Conservation (phyloP, 1,139 yeast genomes). For the Saccharomyces hybrid region DNA sequence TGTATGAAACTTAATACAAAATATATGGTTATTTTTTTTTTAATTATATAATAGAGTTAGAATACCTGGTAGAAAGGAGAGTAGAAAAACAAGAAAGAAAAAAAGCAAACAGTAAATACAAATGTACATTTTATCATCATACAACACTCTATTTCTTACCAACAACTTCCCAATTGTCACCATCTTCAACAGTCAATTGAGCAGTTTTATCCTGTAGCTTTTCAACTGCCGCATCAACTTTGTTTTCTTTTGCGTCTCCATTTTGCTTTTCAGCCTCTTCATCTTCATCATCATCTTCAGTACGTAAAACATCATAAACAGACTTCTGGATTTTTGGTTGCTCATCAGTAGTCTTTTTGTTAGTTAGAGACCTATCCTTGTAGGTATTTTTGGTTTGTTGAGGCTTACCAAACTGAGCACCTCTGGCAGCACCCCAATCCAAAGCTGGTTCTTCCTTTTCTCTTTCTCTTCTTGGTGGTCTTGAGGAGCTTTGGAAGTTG, state of each 20-base stretch:
- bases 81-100: not conserved
- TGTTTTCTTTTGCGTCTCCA: slow-evolving; percentile 14
- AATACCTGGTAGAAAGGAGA: not conserved
- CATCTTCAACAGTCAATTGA: slow-evolving; percentile 29
- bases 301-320: slow-evolving; percentile 56
- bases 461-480: slow-evolving; percentile 2
- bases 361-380: slow-evolving; percentile 19
- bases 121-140: not conserved
- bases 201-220: slow-evolving; percentile 42
- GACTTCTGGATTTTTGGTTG: slow-evolving; percentile 47
- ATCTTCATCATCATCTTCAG: slow-evolving; percentile 59
- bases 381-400: slow-evolving; percentile 16
- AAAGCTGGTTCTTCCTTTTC: slow-evolving; percentile 29
- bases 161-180: slow-evolving; percentile 62
- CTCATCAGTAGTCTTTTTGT: slow-evolving; percentile 28
- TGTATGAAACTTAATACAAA: not conserved
- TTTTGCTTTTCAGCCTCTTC: slow-evolving; percentile 27
- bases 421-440: slow-evolving; percentile 39
- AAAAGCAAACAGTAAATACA: not conserved
- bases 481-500: slow-evolving; percentile 17
- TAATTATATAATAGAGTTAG: not conserved
- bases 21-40: not conserved
- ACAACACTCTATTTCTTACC: slow-evolving; percentile 36
- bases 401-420: slow-evolving; percentile 22
- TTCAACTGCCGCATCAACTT: slow-evolving; percentile 21